Percentiles rank a stretch among this genome's conserved stretches.
These are phyloP conservation scores for Byssothecium circinans DNA, from an alignment of 2,329 filamentous ascomycete species.

Conservation along the genomic window DNA sequence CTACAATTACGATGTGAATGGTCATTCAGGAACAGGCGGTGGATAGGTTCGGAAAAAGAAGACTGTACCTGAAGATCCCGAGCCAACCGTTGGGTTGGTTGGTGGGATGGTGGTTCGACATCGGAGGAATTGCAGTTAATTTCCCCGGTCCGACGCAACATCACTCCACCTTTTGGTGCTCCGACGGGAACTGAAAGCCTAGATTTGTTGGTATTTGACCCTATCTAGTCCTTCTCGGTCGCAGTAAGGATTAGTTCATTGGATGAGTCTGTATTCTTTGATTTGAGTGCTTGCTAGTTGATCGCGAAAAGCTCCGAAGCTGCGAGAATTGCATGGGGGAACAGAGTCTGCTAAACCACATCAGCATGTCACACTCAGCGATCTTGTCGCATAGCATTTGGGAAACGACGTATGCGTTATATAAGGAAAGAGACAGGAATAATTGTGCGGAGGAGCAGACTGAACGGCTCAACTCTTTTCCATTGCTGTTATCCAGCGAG, in stretches of 20 bases:
- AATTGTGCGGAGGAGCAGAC: neutral
- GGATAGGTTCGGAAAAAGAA: neutral
- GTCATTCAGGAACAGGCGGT: neutral
- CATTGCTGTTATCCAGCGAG: slow-evolving; percentile 16
- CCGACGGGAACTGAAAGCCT: too few species aligned
- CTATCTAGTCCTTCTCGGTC: too few species aligned
- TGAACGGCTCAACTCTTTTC: slow-evolving; percentile 11
- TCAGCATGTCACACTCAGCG: too few species aligned
- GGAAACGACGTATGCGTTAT: neutral
- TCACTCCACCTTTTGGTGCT: neutral
- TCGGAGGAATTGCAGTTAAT: neutral
- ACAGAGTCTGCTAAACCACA: too few species aligned
- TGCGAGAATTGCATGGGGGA: too few species aligned
- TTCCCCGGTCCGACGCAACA: neutral
- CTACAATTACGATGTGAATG: neutral
- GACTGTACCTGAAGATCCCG: neutral
- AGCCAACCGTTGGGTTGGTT: neutral
- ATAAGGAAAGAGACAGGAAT: neutral
- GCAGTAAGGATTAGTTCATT: too few species aligned
- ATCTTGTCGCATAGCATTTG: neutral
- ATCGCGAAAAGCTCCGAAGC: too few species aligned
- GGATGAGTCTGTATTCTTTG: too few species aligned
- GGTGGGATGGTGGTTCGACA: neutral
- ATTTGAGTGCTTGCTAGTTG: too few species aligned
- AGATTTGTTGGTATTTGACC: too few species aligned